phyloP scores from a whole-genome alignment of 2,329 filamentous ascomycete species.

The Penicillium sp. region DNA sequence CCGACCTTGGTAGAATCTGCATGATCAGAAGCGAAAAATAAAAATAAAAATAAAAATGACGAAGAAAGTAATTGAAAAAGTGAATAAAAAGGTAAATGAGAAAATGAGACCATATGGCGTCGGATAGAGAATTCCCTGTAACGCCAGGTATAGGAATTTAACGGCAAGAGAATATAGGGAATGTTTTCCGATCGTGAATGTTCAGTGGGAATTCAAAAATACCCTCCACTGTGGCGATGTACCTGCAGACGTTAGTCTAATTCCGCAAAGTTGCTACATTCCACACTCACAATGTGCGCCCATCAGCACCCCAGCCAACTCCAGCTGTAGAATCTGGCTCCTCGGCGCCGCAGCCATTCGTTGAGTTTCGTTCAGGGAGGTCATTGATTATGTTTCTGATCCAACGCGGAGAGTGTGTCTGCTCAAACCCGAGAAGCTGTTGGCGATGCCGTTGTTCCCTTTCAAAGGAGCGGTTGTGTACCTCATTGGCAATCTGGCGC shows the following conservation, averaged over 20 bases:
- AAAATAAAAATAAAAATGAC: background rate
- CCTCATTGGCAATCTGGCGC: conserved; percentile 38
- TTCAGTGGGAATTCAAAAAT: conserved; percentile 51
- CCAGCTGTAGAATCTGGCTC: conserved; percentile 48
- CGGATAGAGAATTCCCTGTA: background rate
- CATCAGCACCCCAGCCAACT: conserved; percentile 50
- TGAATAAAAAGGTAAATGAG: background rate
- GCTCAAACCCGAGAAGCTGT: conserved; percentile 34
- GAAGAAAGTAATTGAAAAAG: background rate
- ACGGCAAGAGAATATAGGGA: conserved; percentile 46
- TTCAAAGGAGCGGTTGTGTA: conserved; percentile 31
- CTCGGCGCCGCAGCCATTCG: conserved; percentile 33
- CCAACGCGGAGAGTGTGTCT: conserved; percentile 41
- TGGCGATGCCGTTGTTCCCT: conserved; percentile 38
- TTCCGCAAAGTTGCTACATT: too few relatives aligned
- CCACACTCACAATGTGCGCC: conserved; percentile 48
- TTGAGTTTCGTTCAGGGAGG: conserved; percentile 34
- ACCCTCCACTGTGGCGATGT: conserved; percentile 49
- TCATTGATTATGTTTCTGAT: conserved; percentile 40
- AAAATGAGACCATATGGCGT: background rate
- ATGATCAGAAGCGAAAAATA: background rate
- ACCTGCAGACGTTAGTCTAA: conserved; percentile 33
- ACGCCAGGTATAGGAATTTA: conserved; percentile 25
- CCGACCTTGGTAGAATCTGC: background rate
- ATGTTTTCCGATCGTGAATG: conserved; percentile 49